Base-by-base conservation (phyloP, 2,329 filamentous ascomycete species). In the Epichloe elymi region DNA sequence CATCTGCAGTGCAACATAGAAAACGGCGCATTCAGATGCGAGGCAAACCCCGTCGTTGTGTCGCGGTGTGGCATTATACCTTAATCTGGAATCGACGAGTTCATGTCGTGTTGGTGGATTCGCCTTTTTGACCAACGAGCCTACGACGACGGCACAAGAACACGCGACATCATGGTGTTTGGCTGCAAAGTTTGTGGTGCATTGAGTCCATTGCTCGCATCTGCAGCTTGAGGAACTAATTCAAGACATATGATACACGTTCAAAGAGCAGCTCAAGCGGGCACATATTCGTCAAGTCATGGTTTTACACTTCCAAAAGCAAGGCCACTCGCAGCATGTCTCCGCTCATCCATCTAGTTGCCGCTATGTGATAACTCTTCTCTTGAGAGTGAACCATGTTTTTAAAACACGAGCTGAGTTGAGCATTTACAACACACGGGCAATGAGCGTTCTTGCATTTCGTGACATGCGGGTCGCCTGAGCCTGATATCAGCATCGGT, bases 41-140 rank as follows among this genome's bases (percentile, higher is more conserved):
- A 48, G 26, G 38, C 26, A 35, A 14, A 41, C 40, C 37, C 23
- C n/a, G 46, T 37, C 23, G 6, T 30, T 41, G 46, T 48, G 46
- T 48, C 37, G 38, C 26, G 37, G 38, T 48, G 46, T 48, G 38
- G 37, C 23, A 48, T 48, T 48, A 48, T 48, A 41, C 46, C 46
- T 48, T 35, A 2, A 48, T 48, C 37, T 30, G 38, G 46, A 40
- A 41, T 35, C 38, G 46, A 41, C 23, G 46, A 48, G 23, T 40
- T 20, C n/a, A 40, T 48, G 36, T 30, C 10, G 46, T 33, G 46
- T 17, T 17, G 10, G 20, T 38, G 20, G 36, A 8, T 15, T 39
- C 15, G 12, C 12, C 19, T 7, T 17, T 46, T 12, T 12, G 19
- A 42, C n/a, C 12, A 23, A 14, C 19, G 39, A 23, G 7, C 4